phyloP scores from a whole-genome alignment of 2,329 filamentous ascomycete species.

The Xylariaceae sp. region DNA sequence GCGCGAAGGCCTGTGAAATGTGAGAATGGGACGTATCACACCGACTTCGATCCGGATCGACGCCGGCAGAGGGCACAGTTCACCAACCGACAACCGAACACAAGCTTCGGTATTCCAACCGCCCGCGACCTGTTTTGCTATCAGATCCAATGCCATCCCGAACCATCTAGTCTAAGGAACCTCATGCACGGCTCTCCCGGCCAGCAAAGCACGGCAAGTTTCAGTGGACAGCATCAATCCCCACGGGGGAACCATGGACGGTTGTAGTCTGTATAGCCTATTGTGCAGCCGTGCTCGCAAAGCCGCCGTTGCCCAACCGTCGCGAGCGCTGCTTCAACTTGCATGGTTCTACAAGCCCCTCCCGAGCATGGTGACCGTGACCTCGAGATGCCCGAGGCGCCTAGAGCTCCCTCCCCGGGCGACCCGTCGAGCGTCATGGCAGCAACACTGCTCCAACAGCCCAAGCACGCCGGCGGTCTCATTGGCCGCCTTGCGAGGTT shows the following conservation, averaged over 20 bases:
- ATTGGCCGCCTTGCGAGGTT: constrained; percentile 21
- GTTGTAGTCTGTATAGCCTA: background rate
- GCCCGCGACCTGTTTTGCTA: background rate
- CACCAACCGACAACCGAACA: background rate
- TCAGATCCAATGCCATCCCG: background rate
- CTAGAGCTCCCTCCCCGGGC: too few relatives aligned
- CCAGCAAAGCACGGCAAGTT: background rate
- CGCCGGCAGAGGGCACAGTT: background rate
- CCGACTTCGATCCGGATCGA: background rate
- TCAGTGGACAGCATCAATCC: too few relatives aligned
- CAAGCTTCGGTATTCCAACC: background rate
- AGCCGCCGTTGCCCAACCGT: too few relatives aligned
- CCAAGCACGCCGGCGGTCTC: too few relatives aligned
- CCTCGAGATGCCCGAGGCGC: background rate
- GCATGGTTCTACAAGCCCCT: constrained; percentile 2
- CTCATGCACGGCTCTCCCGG: background rate
- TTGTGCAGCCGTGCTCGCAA: too few relatives aligned
- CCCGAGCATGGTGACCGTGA: background rate
- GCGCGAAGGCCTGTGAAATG: background rate
- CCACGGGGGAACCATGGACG: background rate
- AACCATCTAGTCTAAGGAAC: background rate
- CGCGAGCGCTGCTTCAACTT: too few relatives aligned
- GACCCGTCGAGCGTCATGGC: too few relatives aligned
- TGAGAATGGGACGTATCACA: background rate
- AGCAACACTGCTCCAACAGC: too few relatives aligned